Percentiles rank a stretch among this genome's conserved stretches.
phyloP scores from a whole-genome alignment of 2,329 filamentous ascomycete species.

The Stemphylium lycopersici region DNA sequence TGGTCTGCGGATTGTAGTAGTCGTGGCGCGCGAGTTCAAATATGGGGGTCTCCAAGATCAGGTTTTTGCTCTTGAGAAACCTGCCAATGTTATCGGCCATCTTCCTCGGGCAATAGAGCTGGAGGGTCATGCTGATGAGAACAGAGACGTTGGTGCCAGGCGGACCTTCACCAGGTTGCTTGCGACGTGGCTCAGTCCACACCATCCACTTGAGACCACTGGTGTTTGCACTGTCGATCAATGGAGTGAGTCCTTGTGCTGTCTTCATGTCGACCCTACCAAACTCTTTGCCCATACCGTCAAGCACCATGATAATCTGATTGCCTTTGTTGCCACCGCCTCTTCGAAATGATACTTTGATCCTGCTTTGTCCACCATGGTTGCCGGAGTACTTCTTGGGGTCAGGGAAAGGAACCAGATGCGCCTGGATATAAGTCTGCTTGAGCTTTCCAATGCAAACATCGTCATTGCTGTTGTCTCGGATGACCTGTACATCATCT shows the following conservation, averaged over 20 bases:
- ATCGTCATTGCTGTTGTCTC: constrained; percentile 69
- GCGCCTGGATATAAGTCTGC: constrained; percentile 68
- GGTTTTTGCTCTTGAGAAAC: constrained; percentile 67
- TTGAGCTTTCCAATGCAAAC: constrained; percentile 84
- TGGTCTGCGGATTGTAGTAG: constrained; percentile 75
- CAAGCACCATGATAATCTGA: constrained; percentile 76
- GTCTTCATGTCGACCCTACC: constrained; percentile 75
- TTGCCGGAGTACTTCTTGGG: constrained; percentile 66
- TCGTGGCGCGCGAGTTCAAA: constrained; percentile 69
- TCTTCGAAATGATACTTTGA: constrained; percentile 74
- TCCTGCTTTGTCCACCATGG: constrained; percentile 65
- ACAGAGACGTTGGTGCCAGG: constrained; percentile 28
- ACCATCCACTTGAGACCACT: constrained; percentile 73
- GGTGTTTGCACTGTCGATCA: constrained; percentile 69
- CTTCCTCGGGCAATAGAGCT: constrained; percentile 78
- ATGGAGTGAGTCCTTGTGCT: constrained; percentile 69
- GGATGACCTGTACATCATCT: constrained; percentile 64
- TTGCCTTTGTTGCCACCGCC: constrained; percentile 60
- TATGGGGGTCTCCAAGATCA: constrained; percentile 70
- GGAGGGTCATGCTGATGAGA: constrained; percentile 66
- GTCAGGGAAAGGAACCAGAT: constrained; percentile 71
- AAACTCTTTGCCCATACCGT: constrained; percentile 73
- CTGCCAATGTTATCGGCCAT: constrained; percentile 69
- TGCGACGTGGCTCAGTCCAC: constrained; percentile 71
- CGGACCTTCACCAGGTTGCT: constrained; percentile 62